Base-by-base conservation (phyloP, 495 filamentous ascomycete species). In the Astrothelium macrocarpum region DNA sequence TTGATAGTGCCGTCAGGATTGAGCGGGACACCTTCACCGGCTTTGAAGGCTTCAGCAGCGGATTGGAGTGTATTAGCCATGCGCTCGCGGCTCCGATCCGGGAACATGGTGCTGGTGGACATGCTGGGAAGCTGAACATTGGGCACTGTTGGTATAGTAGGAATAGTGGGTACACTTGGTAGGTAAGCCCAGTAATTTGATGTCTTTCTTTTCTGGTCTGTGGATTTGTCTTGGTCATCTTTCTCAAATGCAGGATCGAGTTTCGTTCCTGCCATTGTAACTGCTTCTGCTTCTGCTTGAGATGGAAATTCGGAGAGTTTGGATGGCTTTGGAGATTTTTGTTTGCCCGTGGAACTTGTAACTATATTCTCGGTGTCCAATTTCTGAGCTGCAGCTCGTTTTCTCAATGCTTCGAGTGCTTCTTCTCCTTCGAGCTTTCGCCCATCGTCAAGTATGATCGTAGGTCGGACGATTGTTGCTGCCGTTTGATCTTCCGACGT, bases 11-110 rank as follows among this genome's bases (percentile, higher is more conserved):
- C 67, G 61, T 74, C 73, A 61, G 72, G 61, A 23, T 68, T 67
- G 56, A 62, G 26, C 18, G 32, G 28, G 2, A 49, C 36, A 16
- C 66, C 29, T 31, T 74, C 66, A 58, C 76, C 78, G 34, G 75
- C 65, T 61, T 81, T 81, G 45, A 82, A 75, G 36, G 78, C 68
- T 70, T 82, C 81, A 67, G 81, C 80, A 68, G 77, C 78, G 53
- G 78, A 75, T 64, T 75, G 75, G 67, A 79, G 63, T 46, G 73
- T 73, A 70, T 81, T 76, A 64, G 79, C 77, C 3, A 67, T 62
- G 25, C 66, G 26, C n/a, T 68, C 68, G 45, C 68, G 70, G 34
- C 71, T 68, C 18, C 68, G 64, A 34, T 67, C 56, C 23, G 12
- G 49, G 25, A 56, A 56, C 25, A 56, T 9, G 20, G 49, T 10